Evolutionary conservation across 2,329 filamentous ascomycete species (phyloP).

Genomic region (Paraphaeosphaeria minitans): DNA sequence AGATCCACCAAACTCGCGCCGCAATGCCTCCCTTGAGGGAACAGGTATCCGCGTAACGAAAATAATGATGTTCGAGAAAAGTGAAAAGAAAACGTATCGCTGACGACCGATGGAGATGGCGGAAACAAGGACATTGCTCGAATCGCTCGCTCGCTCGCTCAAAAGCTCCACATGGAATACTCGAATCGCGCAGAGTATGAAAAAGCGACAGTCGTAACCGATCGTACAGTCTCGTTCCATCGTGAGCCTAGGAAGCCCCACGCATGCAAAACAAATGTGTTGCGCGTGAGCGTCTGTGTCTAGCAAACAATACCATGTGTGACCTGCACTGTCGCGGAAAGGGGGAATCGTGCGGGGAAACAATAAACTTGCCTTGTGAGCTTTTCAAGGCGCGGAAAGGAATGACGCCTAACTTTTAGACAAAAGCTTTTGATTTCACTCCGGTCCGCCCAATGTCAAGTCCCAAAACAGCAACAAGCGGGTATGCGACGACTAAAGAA

Average conservation of each 20-base stretch:
- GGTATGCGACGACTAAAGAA: constrained; percentile 16
- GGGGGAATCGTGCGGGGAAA: constrained; percentile 27
- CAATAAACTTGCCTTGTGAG: constrained; percentile 13
- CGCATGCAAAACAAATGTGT: constrained; percentile 31
- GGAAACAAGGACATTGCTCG: constrained; percentile 11
- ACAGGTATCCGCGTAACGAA: constrained; percentile 23
- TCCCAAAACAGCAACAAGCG: constrained; percentile 11
- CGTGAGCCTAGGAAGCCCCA: constrained; percentile 24
- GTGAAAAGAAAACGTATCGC: constrained; percentile 5
- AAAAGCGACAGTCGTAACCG: constrained; percentile 18
- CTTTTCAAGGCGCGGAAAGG: constrained; percentile 21
- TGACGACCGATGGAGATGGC: constrained; percentile 4
- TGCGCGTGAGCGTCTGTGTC: constrained; percentile 46
- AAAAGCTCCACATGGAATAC: constrained; percentile 7
- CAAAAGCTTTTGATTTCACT: constrained; percentile 28
- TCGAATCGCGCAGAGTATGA: constrained; percentile 11
- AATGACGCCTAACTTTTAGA: constrained; percentile 22
- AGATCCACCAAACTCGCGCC: constrained; percentile 17
- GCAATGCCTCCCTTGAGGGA: constrained; percentile 18
- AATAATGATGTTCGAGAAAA: constrained; percentile 9
- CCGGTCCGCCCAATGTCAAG: constrained; percentile 26
- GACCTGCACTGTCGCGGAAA: constrained; percentile 39
- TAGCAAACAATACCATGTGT: constrained; percentile 45
- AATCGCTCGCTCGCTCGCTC: constrained; percentile 13
- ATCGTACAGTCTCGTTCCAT: constrained; percentile 37